Evolutionary conservation across 257 asterid genomes (phyloP).

Genomic region (Handroanthus guayacan): DNA sequence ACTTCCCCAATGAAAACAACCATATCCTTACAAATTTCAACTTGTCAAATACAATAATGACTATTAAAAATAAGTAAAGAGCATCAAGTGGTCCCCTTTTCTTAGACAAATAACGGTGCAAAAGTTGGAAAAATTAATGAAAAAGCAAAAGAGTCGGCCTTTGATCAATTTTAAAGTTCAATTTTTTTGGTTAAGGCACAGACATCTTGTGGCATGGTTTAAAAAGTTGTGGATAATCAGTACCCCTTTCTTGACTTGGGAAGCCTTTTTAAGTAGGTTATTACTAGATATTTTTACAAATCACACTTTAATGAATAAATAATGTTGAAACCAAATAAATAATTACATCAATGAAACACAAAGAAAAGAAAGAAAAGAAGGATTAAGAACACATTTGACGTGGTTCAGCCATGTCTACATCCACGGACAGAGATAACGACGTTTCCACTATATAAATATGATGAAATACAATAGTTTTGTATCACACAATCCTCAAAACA

Average conservation of each 20-base stretch:
- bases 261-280: neutral
- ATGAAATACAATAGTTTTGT: too few species aligned
- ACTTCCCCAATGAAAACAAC: slow-evolving; percentile 38
- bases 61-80: slow-evolving; percentile 3
- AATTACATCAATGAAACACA: too few species aligned
- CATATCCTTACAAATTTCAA: slow-evolving; percentile 32
- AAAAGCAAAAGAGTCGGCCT: slow-evolving; percentile 28
- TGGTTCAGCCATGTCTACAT: too few species aligned
- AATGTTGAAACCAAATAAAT: neutral
- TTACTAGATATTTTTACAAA: slow-evolving; percentile 1
- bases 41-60: neutral
- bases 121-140: slow-evolving; percentile 31
- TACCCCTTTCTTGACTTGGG: slow-evolving; percentile 14
- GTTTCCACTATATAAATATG: too few species aligned
- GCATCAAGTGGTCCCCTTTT: slow-evolving; percentile 9
- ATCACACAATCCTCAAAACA: too few species aligned
- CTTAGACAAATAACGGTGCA: slow-evolving; percentile 5
- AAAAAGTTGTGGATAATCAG: neutral
- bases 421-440: too few species aligned
- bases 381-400: too few species aligned
- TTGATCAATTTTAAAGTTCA: slow-evolving; percentile 11
- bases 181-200: slow-evolving; percentile 9
- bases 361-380: too few species aligned
- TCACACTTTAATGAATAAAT: neutral
- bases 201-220: neutral